phyloP scores from a whole-genome alignment of 2,329 filamentous ascomycete genomes.

The Alternaria triticimaculans region DNA sequence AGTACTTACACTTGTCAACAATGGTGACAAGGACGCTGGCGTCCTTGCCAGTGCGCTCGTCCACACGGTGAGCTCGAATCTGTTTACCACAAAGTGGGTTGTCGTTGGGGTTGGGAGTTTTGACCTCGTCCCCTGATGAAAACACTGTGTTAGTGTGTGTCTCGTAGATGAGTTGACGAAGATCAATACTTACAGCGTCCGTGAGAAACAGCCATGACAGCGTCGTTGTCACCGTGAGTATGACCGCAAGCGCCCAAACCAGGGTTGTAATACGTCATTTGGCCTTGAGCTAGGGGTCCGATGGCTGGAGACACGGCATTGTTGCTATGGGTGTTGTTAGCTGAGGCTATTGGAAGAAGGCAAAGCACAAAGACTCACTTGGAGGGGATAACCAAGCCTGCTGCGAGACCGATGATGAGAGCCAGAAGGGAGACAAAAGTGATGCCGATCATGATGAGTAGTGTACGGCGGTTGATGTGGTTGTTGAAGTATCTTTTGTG shows the following conservation, averaged over 20 bases:
- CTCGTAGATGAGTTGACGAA: background rate
- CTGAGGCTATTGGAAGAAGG: background rate
- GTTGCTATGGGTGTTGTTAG: slow-evolving; percentile 27
- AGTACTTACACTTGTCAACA: slow-evolving; percentile 67
- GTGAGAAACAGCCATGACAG: slow-evolving; percentile 71
- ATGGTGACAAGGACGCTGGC: slow-evolving; percentile 67
- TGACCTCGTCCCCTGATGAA: slow-evolving; percentile 60
- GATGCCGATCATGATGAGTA: slow-evolving; percentile 46
- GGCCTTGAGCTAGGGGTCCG: slow-evolving; percentile 62
- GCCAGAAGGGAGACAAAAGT: slow-evolving; percentile 45
- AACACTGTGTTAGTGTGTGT: background rate
- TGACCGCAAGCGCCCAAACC: slow-evolving; percentile 74
- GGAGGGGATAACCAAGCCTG: slow-evolving; percentile 41
- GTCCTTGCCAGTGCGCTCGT: slow-evolving; percentile 51
- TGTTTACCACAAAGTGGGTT: slow-evolving; percentile 72
- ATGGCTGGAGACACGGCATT: slow-evolving; percentile 60
- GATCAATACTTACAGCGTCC: slow-evolving; percentile 54
- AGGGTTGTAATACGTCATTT: slow-evolving; percentile 73
- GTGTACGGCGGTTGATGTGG: slow-evolving; percentile 44
- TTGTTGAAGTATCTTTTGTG: slow-evolving; percentile 50
- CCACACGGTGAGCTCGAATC: slow-evolving; percentile 65
- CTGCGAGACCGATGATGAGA: slow-evolving; percentile 53
- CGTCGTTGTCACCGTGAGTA: slow-evolving; percentile 60
- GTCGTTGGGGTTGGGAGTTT: slow-evolving; percentile 61
- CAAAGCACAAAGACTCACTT: slow-evolving; percentile 14